phyloP scores from a whole-genome alignment of 1,139 yeast genomes.

The Kodamaea derodonti region DNA sequence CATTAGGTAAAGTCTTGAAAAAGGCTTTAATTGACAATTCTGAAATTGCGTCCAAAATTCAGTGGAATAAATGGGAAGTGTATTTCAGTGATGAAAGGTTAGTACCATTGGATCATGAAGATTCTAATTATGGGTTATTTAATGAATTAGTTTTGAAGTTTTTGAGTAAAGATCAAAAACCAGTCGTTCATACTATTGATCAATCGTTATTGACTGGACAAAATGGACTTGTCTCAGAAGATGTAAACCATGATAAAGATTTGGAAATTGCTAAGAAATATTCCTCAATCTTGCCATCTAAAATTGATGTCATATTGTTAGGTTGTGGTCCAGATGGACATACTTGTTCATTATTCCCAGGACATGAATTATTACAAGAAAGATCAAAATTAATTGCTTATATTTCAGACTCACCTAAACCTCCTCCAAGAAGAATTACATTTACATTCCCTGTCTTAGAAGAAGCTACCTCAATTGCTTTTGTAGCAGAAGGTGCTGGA shows the following conservation, averaged over 20 bases:
- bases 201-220: slow-evolving; percentile 43
- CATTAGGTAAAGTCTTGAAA: slow-evolving; percentile 73
- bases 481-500: slow-evolving; percentile 87
- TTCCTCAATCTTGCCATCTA: slow-evolving; percentile 39
- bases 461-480: slow-evolving; percentile 57
- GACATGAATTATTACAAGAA: slow-evolving; percentile 45
- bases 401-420: slow-evolving; percentile 66
- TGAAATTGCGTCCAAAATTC: slow-evolving; percentile 39
- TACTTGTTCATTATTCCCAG: slow-evolving; percentile 73
- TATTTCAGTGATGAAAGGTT: slow-evolving; percentile 96
- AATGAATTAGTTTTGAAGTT: slow-evolving; percentile 51
- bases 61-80: slow-evolving; percentile 85
- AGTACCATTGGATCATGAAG: slow-evolving; percentile 79
- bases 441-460: slow-evolving; percentile 63
- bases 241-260: slow-evolving; percentile 37
- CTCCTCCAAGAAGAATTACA: slow-evolving; percentile 74
- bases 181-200: slow-evolving; percentile 50
- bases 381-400: slow-evolving; percentile 34
- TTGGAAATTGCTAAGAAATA: slow-evolving; percentile 49
- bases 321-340: slow-evolving; percentile 86
- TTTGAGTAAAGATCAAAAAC: slow-evolving; percentile 32
- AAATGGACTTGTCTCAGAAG: slow-evolving; percentile 38
- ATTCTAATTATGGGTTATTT: slow-evolving; percentile 66
- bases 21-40: slow-evolving; percentile 62
- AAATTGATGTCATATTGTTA: slow-evolving; percentile 55